phyloP scores from a whole-genome alignment of 2,329 filamentous ascomycete genomes.

The Diplodia scrobiculata region DNA sequence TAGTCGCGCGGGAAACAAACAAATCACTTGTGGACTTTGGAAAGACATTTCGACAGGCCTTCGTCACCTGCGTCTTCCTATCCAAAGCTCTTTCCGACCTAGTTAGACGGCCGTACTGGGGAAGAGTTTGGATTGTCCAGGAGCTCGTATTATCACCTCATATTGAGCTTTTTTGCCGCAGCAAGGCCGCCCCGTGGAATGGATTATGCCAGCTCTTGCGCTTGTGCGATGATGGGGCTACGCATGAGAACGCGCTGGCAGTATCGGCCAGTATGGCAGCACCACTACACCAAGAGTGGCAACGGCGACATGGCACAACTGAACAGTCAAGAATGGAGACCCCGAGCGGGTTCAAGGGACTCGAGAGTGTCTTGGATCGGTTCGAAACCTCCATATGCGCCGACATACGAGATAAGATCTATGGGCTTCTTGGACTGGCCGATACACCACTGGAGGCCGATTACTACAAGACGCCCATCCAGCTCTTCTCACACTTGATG shows the following conservation, averaged over 20 bases:
- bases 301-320: neutral
- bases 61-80: neutral
- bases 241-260: neutral
- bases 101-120: neutral
- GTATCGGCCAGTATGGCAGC: neutral
- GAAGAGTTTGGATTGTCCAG: neutral
- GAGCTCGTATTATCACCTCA: constrained; percentile 19
- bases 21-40: no score
- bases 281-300: neutral
- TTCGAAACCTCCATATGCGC: neutral
- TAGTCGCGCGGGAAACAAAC: no score
- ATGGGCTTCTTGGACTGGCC: neutral
- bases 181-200: neutral
- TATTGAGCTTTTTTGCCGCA: constrained; percentile 1
- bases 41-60: no score
- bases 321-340: no score
- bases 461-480: neutral
- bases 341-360: neutral
- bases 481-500: neutral
- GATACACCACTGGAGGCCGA: neutral
- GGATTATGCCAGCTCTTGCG: neutral
- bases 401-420: neutral
- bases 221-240: neutral
- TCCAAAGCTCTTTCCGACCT: neutral
- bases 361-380: neutral